Conservation (phyloP, 169 alveolate genomes). For the Plasmodium inui region DNA sequence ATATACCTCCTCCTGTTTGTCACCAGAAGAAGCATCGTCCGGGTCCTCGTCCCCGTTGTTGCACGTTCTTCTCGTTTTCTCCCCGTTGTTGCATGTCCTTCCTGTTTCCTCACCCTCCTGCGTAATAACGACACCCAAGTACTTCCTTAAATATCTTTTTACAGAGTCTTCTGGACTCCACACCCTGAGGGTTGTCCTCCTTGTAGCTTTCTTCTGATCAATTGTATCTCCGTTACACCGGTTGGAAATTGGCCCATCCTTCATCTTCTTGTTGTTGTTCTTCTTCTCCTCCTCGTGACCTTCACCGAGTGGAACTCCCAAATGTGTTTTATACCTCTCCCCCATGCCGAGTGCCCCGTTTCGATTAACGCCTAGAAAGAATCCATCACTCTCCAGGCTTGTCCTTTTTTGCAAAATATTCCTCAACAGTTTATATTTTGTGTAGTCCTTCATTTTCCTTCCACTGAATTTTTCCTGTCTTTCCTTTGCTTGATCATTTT, state of each 20-base stretch:
- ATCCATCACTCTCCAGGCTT: background rate
- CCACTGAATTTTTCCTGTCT: background rate
- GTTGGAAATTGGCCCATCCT: background rate
- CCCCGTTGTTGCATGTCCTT: background rate
- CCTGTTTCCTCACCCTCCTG: background rate
- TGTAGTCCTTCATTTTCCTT: constrained; percentile 15
- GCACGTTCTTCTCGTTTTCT: background rate
- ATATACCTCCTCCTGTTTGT: background rate
- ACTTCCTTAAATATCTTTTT: background rate
- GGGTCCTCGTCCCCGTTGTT: background rate
- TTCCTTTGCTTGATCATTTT: background rate
- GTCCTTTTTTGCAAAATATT: constrained; percentile 32
- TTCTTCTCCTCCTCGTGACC: background rate
- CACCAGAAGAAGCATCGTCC: background rate
- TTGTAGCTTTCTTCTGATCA: background rate
- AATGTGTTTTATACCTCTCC: background rate
- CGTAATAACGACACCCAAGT: background rate
- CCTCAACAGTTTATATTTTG: constrained; percentile 38
- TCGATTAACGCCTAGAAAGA: background rate
- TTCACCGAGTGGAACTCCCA: background rate
- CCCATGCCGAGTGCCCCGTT: background rate
- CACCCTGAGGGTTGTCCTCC: background rate
- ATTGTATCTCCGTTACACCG: background rate
- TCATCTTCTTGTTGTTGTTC: background rate
- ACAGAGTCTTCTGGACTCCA: background rate